Evolutionary conservation across 73 alveolate species (phyloP).

Genomic region (Diophrys appendiculata): DNA sequence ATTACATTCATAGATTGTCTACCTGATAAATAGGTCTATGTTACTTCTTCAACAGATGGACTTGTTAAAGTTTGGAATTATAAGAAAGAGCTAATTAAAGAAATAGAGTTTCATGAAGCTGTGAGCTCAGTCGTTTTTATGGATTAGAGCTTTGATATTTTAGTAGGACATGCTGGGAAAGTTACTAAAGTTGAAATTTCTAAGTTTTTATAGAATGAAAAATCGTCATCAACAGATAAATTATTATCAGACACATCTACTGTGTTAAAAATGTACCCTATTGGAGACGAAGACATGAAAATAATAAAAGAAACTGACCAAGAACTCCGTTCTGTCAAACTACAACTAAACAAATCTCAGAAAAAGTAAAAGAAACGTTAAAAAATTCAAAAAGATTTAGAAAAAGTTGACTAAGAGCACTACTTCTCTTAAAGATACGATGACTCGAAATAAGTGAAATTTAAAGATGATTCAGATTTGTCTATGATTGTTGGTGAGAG

Average conservation of each 20-base stretch:
- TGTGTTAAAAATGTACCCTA: neutral
- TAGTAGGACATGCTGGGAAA: constrained; percentile 63
- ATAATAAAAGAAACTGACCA: neutral
- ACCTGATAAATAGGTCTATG: constrained; percentile 19
- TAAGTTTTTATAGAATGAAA: neutral
- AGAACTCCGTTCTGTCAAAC: neutral
- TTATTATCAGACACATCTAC: neutral
- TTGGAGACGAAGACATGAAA: neutral
- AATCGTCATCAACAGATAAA: neutral
- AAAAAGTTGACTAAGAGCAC: neutral
- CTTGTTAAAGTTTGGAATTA: constrained; percentile 59
- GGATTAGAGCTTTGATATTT: constrained; percentile 39
- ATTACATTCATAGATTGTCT: constrained; percentile 23
- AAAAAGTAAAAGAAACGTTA: no score
- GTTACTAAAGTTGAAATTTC: constrained; percentile 9
- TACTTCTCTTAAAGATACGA: neutral
- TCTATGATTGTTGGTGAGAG: neutral
- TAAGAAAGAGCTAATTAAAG: constrained; percentile 54
- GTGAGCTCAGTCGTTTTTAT: constrained; percentile 51
- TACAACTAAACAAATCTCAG: neutral
- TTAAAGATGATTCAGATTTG: neutral
- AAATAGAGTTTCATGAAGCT: constrained; percentile 62
- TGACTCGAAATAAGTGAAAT: neutral
- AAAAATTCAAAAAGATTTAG: no score
- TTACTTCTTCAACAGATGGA: constrained; percentile 57